phyloP scores from a whole-genome alignment of 75 land plant species.

The Cupressus sempervirens region DNA sequence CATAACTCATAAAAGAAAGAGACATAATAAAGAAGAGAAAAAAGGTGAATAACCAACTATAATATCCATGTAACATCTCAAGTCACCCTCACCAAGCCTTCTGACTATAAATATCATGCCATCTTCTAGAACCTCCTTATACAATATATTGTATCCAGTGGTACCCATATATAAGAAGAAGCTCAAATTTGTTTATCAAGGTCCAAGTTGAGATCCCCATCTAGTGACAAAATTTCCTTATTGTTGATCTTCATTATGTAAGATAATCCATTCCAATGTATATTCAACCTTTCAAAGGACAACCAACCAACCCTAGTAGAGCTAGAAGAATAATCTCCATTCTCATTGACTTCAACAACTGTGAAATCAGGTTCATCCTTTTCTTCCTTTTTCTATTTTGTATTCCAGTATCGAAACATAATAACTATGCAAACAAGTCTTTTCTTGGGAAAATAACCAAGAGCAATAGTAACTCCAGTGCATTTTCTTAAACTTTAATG shows the following conservation, averaged over 20 bases:
- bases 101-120: constrained; percentile 64
- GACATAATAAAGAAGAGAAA: not conserved
- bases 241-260: constrained; percentile 17
- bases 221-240: constrained; percentile 30
- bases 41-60: constrained; percentile 34
- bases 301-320: constrained; percentile 8
- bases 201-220: constrained; percentile 52
- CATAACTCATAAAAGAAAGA: not conserved
- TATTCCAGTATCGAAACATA: constrained; percentile 41
- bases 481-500: no score
- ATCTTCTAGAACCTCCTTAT: constrained; percentile 83
- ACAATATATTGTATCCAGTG: constrained; percentile 61
- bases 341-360: not conserved
- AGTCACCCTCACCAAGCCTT: constrained; percentile 53
- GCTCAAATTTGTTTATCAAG: constrained; percentile 69
- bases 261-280: constrained; percentile 15
- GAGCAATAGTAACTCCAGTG: no score
- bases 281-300: constrained; percentile 10
- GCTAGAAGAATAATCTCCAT: constrained; percentile 11
- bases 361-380: not conserved
- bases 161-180: constrained; percentile 85
- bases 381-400: constrained; percentile 24
- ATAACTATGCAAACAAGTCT: constrained; percentile 1
- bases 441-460: no score
- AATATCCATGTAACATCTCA: constrained; percentile 41